Percentiles rank a stretch among this genome's conserved stretches.
Conservation (phyloP, 2,329 filamentous ascomycete genomes). For the Fonsecaea erecta region DNA sequence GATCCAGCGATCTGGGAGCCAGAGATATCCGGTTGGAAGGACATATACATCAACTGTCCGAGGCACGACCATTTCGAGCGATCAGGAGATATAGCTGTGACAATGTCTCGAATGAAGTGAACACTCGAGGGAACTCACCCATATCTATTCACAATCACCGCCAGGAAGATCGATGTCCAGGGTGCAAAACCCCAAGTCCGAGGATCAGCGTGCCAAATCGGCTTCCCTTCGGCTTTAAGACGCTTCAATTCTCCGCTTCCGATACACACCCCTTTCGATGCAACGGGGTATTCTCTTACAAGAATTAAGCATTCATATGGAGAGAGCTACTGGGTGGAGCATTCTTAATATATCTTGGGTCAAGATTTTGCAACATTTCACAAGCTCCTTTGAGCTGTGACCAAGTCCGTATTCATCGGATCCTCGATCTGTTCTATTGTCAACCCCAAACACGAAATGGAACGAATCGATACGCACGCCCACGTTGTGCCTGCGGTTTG, state of each 20-base stretch:
- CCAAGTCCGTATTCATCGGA: background rate
- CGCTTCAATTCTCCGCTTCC: background rate
- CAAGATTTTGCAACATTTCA: background rate
- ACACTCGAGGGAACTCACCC: background rate
- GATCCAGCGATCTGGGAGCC: conserved; percentile 20
- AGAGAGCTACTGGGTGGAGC: background rate
- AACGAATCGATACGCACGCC: conserved; percentile 26
- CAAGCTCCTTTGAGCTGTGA: background rate
- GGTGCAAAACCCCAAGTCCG: background rate
- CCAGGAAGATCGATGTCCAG: background rate
- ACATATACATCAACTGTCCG: conserved; percentile 14
- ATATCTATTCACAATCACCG: background rate
- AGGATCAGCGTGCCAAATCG: background rate
- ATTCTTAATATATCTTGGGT: background rate
- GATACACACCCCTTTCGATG: conserved; percentile 5
- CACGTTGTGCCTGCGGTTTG: conserved; percentile 23
- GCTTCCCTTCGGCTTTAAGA: conserved; percentile 5
- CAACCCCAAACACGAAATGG: conserved; percentile 1
- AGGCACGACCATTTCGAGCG: conserved; percentile 1
- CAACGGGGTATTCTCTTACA: background rate
- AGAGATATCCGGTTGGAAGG: conserved; percentile 21
- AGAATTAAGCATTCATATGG: background rate
- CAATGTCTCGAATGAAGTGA: background rate
- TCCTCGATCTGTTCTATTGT: background rate
- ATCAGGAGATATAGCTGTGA: background rate